Percentiles rank a stretch among this genome's conserved stretches.
Evolutionary conservation across 192 early-diverging fungal genomes (phyloP).

Genomic region (Chytriomyces sp.): DNA sequence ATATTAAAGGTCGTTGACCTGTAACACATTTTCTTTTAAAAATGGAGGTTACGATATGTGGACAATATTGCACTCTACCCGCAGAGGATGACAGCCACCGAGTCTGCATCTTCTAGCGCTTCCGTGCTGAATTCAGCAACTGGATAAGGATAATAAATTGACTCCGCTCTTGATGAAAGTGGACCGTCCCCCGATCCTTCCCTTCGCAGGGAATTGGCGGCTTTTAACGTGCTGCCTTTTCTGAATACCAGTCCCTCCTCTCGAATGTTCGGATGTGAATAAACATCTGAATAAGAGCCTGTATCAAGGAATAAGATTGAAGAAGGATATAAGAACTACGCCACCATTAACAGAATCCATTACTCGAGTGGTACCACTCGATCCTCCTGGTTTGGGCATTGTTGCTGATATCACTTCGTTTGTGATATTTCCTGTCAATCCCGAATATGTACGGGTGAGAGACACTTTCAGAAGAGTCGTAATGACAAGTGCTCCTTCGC

Average conservation of each 20-base stretch:
- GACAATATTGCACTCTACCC: not conserved
- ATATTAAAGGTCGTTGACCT: conserved; percentile 22
- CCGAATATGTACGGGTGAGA: not conserved
- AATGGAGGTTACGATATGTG: not conserved
- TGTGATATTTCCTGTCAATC: conserved; percentile 13
- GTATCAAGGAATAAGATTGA: not conserved
- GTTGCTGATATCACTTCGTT: conserved; percentile 26
- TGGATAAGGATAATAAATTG: no score
- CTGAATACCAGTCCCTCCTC: not conserved
- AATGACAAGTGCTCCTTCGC: conserved; percentile 19
- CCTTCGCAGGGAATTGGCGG: not conserved
- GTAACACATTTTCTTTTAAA: not conserved
- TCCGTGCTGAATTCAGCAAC: no score
- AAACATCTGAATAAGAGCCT: not conserved
- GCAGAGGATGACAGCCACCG: conserved; percentile 28
- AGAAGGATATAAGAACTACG: not conserved
- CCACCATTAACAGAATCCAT: not conserved
- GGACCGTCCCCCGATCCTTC: not conserved
- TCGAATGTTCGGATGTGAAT: no score
- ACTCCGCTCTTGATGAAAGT: not conserved
- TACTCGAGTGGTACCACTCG: not conserved
- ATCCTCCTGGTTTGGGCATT: conserved; percentile 32
- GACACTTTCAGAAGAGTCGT: not conserved
- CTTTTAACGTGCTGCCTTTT: not conserved
- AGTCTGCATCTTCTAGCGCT: not conserved